Percentiles rank a stretch among this genome's conserved stretches.
These are phyloP conservation scores for Pseudogymnoascus sp. DNA, from an alignment of 2,329 filamentous ascomycete genomes.

Conservation along the genomic window DNA sequence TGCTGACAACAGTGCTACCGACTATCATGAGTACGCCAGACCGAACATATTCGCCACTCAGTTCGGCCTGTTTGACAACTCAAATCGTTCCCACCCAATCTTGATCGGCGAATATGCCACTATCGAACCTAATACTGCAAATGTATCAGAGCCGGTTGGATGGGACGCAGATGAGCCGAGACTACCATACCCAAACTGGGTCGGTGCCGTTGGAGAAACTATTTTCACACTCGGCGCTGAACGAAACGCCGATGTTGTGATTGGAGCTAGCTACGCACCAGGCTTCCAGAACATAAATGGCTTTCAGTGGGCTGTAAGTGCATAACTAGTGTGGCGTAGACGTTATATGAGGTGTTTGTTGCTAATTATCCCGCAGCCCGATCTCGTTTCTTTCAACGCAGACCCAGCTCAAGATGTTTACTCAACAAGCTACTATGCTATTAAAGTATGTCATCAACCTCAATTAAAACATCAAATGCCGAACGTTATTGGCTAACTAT, in stretches of 20 bases:
- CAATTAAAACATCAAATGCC: not conserved
- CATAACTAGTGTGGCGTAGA: not conserved
- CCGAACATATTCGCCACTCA: slow-evolving; percentile 19
- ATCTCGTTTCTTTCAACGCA: slow-evolving; percentile 24
- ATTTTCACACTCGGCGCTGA: slow-evolving; percentile 21
- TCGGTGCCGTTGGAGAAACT: slow-evolving; percentile 22
- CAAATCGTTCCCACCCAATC: slow-evolving; percentile 15
- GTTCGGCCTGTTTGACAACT: slow-evolving; percentile 20
- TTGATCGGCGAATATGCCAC: slow-evolving; percentile 24
- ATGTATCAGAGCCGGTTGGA: not conserved
- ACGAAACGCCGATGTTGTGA: slow-evolving; percentile 20
- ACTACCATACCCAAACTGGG: slow-evolving; percentile 18
- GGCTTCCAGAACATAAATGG: slow-evolving; percentile 23
- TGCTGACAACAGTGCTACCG: slow-evolving; percentile 9
- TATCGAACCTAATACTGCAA: slow-evolving; percentile 18
- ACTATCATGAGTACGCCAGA: slow-evolving; percentile 21
- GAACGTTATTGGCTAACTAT: not conserved
- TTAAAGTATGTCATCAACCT: slow-evolving; percentile 28
- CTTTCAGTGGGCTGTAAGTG: slow-evolving; percentile 23
- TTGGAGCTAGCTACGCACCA: slow-evolving; percentile 23
- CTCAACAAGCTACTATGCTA: slow-evolving; percentile 43
- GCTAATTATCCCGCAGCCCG: slow-evolving; percentile 18
- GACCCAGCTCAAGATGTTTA: slow-evolving; percentile 40
- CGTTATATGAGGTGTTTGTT: not conserved
- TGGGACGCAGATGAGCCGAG: slow-evolving; percentile 13